Percentiles rank a stretch among this genome's conserved stretches.
Conservation (phyloP, 2,329 filamentous ascomycete species). For the Pseudogymnoascus sp. region DNA sequence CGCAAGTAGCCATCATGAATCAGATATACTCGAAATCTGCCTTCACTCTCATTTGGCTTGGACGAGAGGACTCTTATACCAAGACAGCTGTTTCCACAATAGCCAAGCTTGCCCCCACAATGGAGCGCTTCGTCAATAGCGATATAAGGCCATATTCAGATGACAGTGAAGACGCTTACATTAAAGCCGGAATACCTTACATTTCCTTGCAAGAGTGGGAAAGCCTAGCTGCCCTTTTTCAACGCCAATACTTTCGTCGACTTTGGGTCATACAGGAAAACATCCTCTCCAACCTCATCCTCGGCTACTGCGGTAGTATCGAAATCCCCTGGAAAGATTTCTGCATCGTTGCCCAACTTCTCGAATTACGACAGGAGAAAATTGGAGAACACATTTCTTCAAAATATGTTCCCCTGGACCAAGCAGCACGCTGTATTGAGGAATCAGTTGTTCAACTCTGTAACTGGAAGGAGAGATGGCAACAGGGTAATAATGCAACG, state of each 20-base stretch:
- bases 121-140: not conserved
- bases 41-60: conserved; percentile 13
- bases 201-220: conserved; percentile 20
- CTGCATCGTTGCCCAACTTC: not conserved
- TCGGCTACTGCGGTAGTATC: conserved; percentile 29
- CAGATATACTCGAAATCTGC: conserved; percentile 14
- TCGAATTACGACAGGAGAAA: not conserved
- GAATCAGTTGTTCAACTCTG: not conserved
- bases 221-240: conserved; percentile 28
- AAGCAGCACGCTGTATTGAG: conserved; percentile 6
- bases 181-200: not conserved
- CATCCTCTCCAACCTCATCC: conserved; percentile 27
- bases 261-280: conserved; percentile 36
- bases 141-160: not conserved
- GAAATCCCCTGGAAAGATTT: conserved; percentile 28
- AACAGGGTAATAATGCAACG: not conserved
- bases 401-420: conserved; percentile 18
- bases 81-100: not conserved
- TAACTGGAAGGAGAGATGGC: not conserved
- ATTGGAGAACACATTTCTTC: not conserved
- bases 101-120: not conserved
- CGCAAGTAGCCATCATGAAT: conserved; percentile 15
- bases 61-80: conserved; percentile 11
- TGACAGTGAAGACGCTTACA: not conserved
- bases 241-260: conserved; percentile 31